Base-by-base conservation (phyloP, 2,329 filamentous ascomycete species). In the Cercospora sp. region DNA sequence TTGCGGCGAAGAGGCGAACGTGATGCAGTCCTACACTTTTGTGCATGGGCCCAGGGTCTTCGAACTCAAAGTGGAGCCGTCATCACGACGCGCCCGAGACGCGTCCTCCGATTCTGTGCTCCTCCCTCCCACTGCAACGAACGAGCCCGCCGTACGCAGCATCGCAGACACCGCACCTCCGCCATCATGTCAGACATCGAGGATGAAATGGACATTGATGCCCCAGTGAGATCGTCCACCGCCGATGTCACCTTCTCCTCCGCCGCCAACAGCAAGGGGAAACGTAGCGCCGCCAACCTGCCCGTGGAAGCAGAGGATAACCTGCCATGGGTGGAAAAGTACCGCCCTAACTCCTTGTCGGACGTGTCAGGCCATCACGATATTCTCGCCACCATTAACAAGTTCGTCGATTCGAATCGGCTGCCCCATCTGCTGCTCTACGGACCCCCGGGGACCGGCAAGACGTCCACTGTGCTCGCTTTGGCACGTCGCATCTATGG, bases 291-390 rank as follows among this genome's bases (percentile, higher is more conserved):
- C 59, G 94, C 94, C 45, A 97, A 99, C 78, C 84, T 99, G 60
- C 95, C 95, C 0, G 89, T 99, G 5, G 93, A 97, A 80, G 93
- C 94, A 60, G 92, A 96, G 80, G 95, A 99, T 79, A 94, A 90
- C 72, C 81, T 99, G 18, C 95, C 95, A 81, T 99, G 95, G 94
- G 93, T 99, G 8, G 95, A 99, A 79, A 99, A 99, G 77, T 99
- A 98, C 81, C 89, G 95, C 63, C 95, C 95, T 18, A 89, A 90
- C 69, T 93, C 91, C 1, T 87, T 99, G 57, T 88, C 90, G 73
- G 95, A 99, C 80, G 95, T 99, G 67, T 96, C 93, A 3, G 95
- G 95, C 20, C 95, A 99, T 80, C 91, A 97, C 78, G 95, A 99
- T 80, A 98, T 99, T 77, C 89, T 99, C 71, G 90, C 94, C 4